Evolutionary conservation across 768 basidiomycete genomes (phyloP).

Genomic region (Termitomyces sp.): DNA sequence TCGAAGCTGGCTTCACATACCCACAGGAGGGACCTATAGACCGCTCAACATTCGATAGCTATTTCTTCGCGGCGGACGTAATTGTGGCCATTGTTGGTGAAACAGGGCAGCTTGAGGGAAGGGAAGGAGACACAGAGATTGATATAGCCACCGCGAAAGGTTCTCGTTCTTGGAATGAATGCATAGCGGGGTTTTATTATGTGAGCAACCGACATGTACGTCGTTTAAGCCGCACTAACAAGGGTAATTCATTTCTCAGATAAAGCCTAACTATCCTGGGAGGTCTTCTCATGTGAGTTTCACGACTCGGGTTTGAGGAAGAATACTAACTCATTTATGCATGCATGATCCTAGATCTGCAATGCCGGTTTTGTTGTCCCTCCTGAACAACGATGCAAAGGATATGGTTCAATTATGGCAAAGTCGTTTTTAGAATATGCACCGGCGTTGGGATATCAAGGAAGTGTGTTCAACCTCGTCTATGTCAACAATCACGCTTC

Average conservation of each 20-base stretch:
- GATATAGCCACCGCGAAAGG: slow-evolving; percentile 39
- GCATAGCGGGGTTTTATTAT: slow-evolving; percentile 76
- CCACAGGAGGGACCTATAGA: slow-evolving; percentile 68
- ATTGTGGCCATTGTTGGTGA: slow-evolving; percentile 53
- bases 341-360: slow-evolving; percentile 51
- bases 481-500: slow-evolving; percentile 82
- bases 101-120: slow-evolving; percentile 17
- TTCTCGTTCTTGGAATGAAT: slow-evolving; percentile 59
- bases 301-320: not conserved
- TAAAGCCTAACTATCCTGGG: slow-evolving; percentile 89
- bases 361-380: slow-evolving; percentile 89
- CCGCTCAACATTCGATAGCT: slow-evolving; percentile 55
- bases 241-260: slow-evolving; percentile 24
- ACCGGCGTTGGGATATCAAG: slow-evolving; percentile 70
- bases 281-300: slow-evolving; percentile 80
- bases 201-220: slow-evolving; percentile 32
- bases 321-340: not conserved
- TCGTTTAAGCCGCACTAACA: not conserved
- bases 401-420: slow-evolving; percentile 69
- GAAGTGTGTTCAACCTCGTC: slow-evolving; percentile 88
- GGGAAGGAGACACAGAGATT: slow-evolving; percentile 17
- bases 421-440: slow-evolving; percentile 78
- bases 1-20: slow-evolving; percentile 77
- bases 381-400: slow-evolving; percentile 50
- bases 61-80: slow-evolving; percentile 76